phyloP scores from a whole-genome alignment of 108 stramenopile genomes.

The Conticribra guillardii region DNA sequence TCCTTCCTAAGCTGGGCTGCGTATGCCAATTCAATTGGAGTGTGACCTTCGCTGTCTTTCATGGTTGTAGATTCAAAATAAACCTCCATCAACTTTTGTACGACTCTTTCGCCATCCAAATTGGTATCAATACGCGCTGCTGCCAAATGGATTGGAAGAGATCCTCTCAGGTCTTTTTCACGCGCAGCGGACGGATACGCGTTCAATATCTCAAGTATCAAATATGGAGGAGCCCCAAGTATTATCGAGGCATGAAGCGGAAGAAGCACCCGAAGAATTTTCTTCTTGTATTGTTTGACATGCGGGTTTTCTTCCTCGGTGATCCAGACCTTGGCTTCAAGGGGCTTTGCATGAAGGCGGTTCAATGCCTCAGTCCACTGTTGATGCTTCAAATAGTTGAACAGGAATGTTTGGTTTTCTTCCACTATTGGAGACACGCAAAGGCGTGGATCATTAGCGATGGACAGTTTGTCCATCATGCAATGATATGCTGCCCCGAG shows the following conservation, averaged over 20 bases:
- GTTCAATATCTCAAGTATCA: conserved; percentile 15
- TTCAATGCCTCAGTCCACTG: conserved; percentile 18
- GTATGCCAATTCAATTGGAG: conserved; percentile 13
- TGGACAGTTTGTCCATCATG: too few relatives aligned
- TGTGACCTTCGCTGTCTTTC: conserved; percentile 6
- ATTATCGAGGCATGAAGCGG: conserved; percentile 24
- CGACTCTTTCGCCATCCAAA: conserved; percentile 13
- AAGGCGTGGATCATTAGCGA: too few relatives aligned
- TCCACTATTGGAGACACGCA: too few relatives aligned
- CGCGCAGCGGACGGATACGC: conserved; percentile 13
- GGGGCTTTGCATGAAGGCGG: conserved; percentile 3
- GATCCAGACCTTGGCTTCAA: conserved; percentile 19
- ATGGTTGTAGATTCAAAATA: conserved; percentile 5
- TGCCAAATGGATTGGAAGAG: conserved; percentile 20
- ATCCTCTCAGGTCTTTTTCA: conserved; percentile 3
- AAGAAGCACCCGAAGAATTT: background rate
- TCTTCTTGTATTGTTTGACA: background rate
- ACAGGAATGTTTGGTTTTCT: too few relatives aligned
- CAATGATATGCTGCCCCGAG: too few relatives aligned
- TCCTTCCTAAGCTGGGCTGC: conserved; percentile 16
- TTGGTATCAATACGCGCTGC: conserved; percentile 20
- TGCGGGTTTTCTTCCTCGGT: conserved; percentile 1
- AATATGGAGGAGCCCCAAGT: conserved; percentile 15
- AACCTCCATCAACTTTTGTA: background rate
- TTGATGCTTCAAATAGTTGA: too few relatives aligned